Percentiles rank a stretch among this genome's conserved stretches.
Conservation (phyloP, 2,329 filamentous ascomycete species). For the Xylariales sp. region DNA sequence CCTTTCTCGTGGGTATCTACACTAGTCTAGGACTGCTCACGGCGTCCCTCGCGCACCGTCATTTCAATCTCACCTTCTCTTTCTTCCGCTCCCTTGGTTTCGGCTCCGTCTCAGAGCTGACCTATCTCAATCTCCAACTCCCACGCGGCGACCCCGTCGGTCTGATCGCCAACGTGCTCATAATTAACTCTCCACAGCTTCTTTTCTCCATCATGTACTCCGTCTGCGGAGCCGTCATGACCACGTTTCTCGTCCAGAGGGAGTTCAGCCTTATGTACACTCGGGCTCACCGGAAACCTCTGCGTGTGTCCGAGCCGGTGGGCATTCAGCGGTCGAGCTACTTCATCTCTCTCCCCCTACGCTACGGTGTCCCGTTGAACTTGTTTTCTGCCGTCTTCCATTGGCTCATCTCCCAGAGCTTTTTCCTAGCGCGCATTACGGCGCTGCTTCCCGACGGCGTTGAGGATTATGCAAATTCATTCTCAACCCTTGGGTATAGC, state of each 20-base stretch:
- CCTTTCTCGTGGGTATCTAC: slow-evolving; percentile 28
- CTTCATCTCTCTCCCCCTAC: slow-evolving; percentile 58
- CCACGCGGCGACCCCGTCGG: slow-evolving; percentile 46
- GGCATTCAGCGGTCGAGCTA: slow-evolving; percentile 57
- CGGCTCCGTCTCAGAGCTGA: slow-evolving; percentile 45
- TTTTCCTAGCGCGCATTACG: slow-evolving; percentile 57
- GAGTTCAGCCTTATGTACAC: slow-evolving; percentile 59
- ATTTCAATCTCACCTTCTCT: slow-evolving; percentile 37
- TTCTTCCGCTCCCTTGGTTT: slow-evolving; percentile 49
- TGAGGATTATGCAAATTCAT: slow-evolving; percentile 44
- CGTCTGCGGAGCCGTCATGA: slow-evolving; percentile 58
- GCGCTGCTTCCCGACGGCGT: slow-evolving; percentile 43
- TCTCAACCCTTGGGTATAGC: slow-evolving; percentile 49
- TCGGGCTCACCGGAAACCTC: slow-evolving; percentile 47
- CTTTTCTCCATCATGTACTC: slow-evolving; percentile 60
- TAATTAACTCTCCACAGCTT: slow-evolving; percentile 61
- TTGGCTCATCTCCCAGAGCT: slow-evolving; percentile 61
- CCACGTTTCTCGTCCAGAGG: slow-evolving; percentile 56
- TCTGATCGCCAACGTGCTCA: slow-evolving; percentile 51
- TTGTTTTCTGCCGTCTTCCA: slow-evolving; percentile 54
- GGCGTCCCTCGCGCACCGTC: slow-evolving; percentile 34
- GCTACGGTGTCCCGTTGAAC: slow-evolving; percentile 57
- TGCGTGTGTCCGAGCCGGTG: slow-evolving; percentile 56
- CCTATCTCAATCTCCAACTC: slow-evolving; percentile 45
- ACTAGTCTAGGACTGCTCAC: slow-evolving; percentile 33